Evolutionary conservation across 2,329 filamentous ascomycete genomes (phyloP).

Genomic region (Achaetomium macrosporum): DNA sequence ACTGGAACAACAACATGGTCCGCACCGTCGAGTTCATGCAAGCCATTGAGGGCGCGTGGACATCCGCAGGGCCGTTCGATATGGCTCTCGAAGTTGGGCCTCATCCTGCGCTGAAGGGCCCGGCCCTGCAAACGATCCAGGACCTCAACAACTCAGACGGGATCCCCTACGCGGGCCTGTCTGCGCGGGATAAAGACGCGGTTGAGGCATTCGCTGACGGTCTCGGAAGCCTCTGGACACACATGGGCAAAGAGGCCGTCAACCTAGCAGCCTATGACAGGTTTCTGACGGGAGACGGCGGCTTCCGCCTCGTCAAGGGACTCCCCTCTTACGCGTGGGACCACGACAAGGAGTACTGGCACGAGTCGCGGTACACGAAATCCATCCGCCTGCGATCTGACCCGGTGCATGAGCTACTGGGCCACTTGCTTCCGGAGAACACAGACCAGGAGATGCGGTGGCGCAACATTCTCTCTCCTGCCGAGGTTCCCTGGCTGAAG

Average conservation of each 20-base stretch:
- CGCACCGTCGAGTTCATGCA: slow-evolving; percentile 24
- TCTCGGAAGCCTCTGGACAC: slow-evolving; percentile 11
- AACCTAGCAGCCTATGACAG: not conserved
- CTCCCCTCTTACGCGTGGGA: not conserved
- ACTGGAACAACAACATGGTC: not conserved
- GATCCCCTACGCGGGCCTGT: slow-evolving; percentile 9
- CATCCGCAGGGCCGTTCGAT: slow-evolving; percentile 4
- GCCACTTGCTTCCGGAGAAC: not conserved
- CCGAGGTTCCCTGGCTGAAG: slow-evolving; percentile 31
- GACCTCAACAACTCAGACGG: not conserved
- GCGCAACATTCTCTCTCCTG: slow-evolving; percentile 10
- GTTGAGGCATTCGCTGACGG: slow-evolving; percentile 3
- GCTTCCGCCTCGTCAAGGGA: not conserved
- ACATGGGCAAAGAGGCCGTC: slow-evolving; percentile 2
- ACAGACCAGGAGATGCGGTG: slow-evolving; percentile 7
- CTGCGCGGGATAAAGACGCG: slow-evolving; percentile 7
- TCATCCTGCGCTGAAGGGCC: slow-evolving; percentile 37
- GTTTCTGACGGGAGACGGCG: not conserved
- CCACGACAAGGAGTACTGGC: not conserved
- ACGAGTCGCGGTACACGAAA: not conserved
- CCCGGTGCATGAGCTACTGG: not conserved
- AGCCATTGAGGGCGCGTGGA: slow-evolving; percentile 11
- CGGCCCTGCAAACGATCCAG: slow-evolving; percentile 30
- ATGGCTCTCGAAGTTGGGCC: slow-evolving; percentile 32
- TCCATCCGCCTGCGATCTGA: not conserved